These are phyloP conservation scores for Hymenoscyphus albidus DNA, from an alignment of 2,329 filamentous ascomycete genomes.

Conservation along the genomic window DNA sequence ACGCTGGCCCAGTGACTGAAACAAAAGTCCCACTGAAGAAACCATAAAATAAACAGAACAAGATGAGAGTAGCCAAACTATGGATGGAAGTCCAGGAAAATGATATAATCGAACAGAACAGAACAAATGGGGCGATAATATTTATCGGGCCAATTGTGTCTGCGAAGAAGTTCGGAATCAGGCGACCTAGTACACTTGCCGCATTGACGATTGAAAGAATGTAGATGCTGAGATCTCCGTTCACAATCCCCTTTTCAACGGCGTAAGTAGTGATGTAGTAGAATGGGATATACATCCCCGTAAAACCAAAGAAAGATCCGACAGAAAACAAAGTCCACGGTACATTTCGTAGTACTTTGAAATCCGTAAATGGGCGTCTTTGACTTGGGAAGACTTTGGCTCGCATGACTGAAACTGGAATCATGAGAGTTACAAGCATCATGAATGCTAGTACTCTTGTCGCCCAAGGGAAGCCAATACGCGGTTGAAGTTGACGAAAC, in stretches of 20 bases:
- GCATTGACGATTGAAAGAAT: constrained; percentile 21
- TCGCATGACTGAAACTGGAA: constrained; percentile 31
- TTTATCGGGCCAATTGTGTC: constrained; percentile 52
- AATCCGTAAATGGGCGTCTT: constrained; percentile 18
- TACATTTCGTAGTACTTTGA: constrained; percentile 25
- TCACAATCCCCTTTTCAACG: constrained; percentile 31
- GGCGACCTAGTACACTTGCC: constrained; percentile 49
- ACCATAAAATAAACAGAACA: constrained; percentile 64
- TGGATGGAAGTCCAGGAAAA: constrained; percentile 47
- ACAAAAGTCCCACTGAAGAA: constrained; percentile 65
- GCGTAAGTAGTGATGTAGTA: constrained; percentile 39
- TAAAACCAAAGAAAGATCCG: constrained; percentile 27
- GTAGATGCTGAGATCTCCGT: constrained; percentile 34
- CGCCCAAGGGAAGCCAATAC: constrained; percentile 43
- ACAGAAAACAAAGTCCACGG: constrained; percentile 19
- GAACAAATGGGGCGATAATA: constrained; percentile 42
- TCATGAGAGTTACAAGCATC: constrained; percentile 36
- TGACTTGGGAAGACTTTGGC: constrained; percentile 21
- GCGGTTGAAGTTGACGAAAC: constrained; percentile 38
- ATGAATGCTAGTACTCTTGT: constrained; percentile 46
- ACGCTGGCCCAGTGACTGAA: constrained; percentile 15
- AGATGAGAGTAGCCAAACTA: constrained; percentile 50
- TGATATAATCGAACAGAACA: constrained; percentile 49
- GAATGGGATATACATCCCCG: constrained; percentile 51
- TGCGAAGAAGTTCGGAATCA: constrained; percentile 49